Evolutionary conservation across 371 early-diverging fungal species (phyloP).

Genomic region (Actinomortierella wolfii): DNA sequence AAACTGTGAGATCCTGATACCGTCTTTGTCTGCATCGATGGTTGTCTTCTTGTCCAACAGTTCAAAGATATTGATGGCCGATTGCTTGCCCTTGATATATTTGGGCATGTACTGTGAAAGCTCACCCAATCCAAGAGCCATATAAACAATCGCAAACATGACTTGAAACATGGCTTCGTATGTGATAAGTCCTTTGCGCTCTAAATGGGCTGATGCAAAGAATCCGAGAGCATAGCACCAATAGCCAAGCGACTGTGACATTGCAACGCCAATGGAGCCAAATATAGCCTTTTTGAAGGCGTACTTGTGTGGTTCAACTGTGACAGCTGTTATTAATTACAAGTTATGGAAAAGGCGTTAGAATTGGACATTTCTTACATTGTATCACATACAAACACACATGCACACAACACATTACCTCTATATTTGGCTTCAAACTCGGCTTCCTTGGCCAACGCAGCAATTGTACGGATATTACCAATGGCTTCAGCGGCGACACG

Average conservation of each 20-base stretch:
- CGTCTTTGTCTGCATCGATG: conserved; percentile 74
- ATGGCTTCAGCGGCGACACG: conserved; percentile 89
- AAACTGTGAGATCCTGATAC: conserved; percentile 52
- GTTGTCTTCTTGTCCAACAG: conserved; percentile 71
- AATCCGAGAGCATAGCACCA: conserved; percentile 64
- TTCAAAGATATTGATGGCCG: conserved; percentile 76
- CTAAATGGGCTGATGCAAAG: conserved; percentile 56
- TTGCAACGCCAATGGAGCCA: conserved; percentile 64
- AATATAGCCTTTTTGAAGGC: conserved; percentile 60
- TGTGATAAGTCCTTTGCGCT: conserved; percentile 39
- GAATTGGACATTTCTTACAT: background rate
- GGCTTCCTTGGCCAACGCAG: conserved; percentile 78
- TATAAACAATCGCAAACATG: conserved; percentile 73
- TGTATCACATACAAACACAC: background rate
- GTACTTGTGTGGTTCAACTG: conserved; percentile 60
- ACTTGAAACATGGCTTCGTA: conserved; percentile 59
- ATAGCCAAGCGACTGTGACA: conserved; percentile 65
- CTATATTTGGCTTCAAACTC: conserved; percentile 63
- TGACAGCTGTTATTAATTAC: conserved; percentile 2
- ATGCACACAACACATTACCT: conserved; percentile 10
- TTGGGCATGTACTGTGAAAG: conserved; percentile 58
- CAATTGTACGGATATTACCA: conserved; percentile 86
- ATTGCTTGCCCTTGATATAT: conserved; percentile 74
- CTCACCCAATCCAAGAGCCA: conserved; percentile 67
- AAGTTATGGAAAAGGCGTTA: background rate